Base-by-base conservation (phyloP, 495 filamentous ascomycete species). In the Immersiella caudata region DNA sequence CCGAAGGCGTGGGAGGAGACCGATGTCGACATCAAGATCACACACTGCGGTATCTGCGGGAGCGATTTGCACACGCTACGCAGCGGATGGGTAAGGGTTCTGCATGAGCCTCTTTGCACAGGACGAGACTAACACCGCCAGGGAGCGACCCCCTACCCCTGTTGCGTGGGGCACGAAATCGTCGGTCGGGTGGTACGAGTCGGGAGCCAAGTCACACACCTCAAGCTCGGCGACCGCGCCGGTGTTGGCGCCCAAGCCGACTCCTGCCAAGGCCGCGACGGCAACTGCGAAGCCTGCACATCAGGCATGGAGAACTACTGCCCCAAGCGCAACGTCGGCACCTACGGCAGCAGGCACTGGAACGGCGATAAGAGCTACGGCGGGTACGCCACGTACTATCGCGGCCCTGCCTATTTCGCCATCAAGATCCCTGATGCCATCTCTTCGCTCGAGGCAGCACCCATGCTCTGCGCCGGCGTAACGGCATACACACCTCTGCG, bases 31-130 rank as follows among this genome's bases (percentile, higher is more conserved):
- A 91, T 92, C 68, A 81, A 88, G 73, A 81, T 97, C 68, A 84
- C 90, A 0, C 92, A 96, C 79, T 95, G 92, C 76, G 91, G 93
- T 60, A 87, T 97, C 71, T 96, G 93, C 78, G 92, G 91, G 33
- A 84, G 83, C 58, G 92, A 97, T 72, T 62, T 94, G 5, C 92
- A 96, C 79, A 90, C 87, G 21, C 80, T 97, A 6, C 82, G 87
- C 51, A 89, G 86, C 36, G 92, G 92, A 69, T 95, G 92, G 90
- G 76, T 79, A 69, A 27, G 70, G 8, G 0, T n/a, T 9, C 27
- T 33, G 35, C 46, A 11, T n/a, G 29, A 18, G 8, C n/a, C 49
- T 11, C 18, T 33, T 20, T 24, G 14, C 26, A 56, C 65, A 21
- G 5, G 6, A 18, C 21, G 1, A 65, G 11, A 56, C 55, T 68